phyloP scores from a whole-genome alignment of 495 filamentous ascomycete species.

The Neurospora discreta region DNA sequence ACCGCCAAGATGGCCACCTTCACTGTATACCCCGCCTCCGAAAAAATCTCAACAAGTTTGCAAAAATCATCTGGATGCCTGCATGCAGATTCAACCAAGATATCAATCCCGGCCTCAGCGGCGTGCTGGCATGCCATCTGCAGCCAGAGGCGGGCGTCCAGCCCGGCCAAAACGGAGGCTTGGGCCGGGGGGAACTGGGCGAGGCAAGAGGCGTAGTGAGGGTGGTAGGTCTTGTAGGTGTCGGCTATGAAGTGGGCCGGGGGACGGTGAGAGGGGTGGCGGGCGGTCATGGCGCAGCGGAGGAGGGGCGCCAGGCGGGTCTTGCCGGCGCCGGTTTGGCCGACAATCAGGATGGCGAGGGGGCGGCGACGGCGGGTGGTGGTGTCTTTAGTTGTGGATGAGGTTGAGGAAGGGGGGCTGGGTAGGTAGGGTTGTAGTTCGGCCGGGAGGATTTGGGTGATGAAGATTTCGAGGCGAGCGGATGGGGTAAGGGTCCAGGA shows the following conservation, averaged over 20 bases:
- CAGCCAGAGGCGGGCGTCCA: conserved; percentile 26
- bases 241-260: conserved; percentile 30
- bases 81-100: conserved; percentile 26
- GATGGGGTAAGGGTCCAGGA: conserved; percentile 12
- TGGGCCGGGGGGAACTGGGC: conserved; percentile 3
- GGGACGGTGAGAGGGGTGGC: neutral
- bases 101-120: conserved; percentile 6
- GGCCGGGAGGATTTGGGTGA: conserved; percentile 5
- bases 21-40: conserved; percentile 11
- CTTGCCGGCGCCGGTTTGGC: conserved; percentile 35
- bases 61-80: conserved; percentile 23
- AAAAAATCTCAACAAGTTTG: conserved; percentile 15
- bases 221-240: conserved; percentile 36
- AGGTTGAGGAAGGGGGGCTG: neutral
- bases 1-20: conserved; percentile 25
- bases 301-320: conserved; percentile 24
- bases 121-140: conserved; percentile 16
- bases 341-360: conserved; percentile 27
- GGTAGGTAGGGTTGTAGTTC: conserved; percentile 9
- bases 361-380: neutral
- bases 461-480: conserved; percentile 7
- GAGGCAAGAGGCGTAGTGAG: conserved; percentile 15
- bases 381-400: neutral
- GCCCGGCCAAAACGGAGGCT: conserved; percentile 17
- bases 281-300: conserved; percentile 8